Evolutionary conservation across 495 filamentous ascomycete genomes (phyloP).

Genomic region (Penicillium taxi): DNA sequence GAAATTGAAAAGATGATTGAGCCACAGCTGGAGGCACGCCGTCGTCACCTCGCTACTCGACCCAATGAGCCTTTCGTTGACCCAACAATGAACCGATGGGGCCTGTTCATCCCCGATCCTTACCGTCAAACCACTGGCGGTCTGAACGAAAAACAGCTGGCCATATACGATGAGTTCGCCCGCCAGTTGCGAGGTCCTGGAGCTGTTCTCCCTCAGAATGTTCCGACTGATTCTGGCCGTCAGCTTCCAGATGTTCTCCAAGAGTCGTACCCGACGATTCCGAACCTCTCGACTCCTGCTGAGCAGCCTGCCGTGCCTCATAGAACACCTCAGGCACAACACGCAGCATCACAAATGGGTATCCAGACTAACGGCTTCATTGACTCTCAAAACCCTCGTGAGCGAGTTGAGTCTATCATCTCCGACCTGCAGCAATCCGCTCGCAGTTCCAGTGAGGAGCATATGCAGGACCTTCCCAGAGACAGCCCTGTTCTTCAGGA

Average conservation of each 20-base stretch:
- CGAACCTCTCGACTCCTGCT: constrained; percentile 69
- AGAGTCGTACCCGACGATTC: constrained; percentile 70
- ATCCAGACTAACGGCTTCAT: constrained; percentile 55
- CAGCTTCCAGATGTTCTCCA: constrained; percentile 69
- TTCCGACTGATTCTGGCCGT: constrained; percentile 52
- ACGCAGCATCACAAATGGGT: constrained; percentile 33
- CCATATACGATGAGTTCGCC: constrained; percentile 93
- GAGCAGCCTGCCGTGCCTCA: constrained; percentile 70
- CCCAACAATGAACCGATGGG: constrained; percentile 71
- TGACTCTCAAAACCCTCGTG: constrained; percentile 53
- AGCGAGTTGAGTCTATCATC: constrained; percentile 62
- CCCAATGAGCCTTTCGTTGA: constrained; percentile 80
- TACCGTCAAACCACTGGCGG: constrained; percentile 75
- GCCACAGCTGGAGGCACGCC: constrained; percentile 60
- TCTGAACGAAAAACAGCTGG: constrained; percentile 84
- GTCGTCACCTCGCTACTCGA: constrained; percentile 59
- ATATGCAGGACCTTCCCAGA: constrained; percentile 59
- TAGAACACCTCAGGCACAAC: constrained; percentile 58
- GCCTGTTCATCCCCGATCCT: constrained; percentile 80
- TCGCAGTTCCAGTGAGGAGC: constrained; percentile 58
- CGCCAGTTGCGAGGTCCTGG: constrained; percentile 59
- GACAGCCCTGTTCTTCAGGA: constrained; percentile 57
- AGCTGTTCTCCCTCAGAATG: constrained; percentile 45
- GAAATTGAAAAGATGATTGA: constrained; percentile 93
- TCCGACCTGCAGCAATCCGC: constrained; percentile 58